Base-by-base conservation (phyloP, 2,329 filamentous ascomycete species). In the Claviceps pusilla region DNA sequence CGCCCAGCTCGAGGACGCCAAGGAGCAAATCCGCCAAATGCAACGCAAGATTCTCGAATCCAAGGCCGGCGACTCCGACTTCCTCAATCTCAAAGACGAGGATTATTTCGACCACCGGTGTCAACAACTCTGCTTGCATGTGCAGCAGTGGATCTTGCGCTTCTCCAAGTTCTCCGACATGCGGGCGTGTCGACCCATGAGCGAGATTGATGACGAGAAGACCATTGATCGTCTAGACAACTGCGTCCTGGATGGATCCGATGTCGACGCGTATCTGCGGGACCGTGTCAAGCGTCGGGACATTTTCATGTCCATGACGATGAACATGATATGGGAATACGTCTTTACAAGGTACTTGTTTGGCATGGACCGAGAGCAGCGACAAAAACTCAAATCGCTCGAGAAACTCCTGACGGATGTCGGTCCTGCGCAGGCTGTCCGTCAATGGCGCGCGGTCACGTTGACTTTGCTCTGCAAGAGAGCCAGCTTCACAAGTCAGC, bases 251-350 rank as follows among this genome's bases (percentile, higher is more conserved):
- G 94, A 98, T 70, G 93, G 91, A 58, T 89, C 89, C 48, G 90
- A 97, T 65, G 89, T 95, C 58, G 89, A 97, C 69, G 74, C 76
- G 55, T 93, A 95, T 64, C 83, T 98, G 50, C 79, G 80, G 60
- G 91, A 98, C 67, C 87, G 94, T 43, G 86, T 96, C 54, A 84
- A 80, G 64, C 84, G 93, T 57, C 83, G 91, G 57, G 91, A 97
- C 67, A 84, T 97, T 56, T 96, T 98, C 76, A 96, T 97, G 89
- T 93, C 89, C 42, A 89, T 98, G 69, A 88, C 91, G 54, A 97
- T 97, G 90, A 93, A 87, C 57, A 96, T 98, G 89, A 84, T 98
- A 52, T 98, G 90, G 90, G 93, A 98, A 69, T 96, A 94, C 65
- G 84, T 98, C 66, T 98, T 98, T 67, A 96, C 91, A 9, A 83